Conservation (phyloP, 2,329 filamentous ascomycete genomes). For the Fusarium sulawesiense region DNA sequence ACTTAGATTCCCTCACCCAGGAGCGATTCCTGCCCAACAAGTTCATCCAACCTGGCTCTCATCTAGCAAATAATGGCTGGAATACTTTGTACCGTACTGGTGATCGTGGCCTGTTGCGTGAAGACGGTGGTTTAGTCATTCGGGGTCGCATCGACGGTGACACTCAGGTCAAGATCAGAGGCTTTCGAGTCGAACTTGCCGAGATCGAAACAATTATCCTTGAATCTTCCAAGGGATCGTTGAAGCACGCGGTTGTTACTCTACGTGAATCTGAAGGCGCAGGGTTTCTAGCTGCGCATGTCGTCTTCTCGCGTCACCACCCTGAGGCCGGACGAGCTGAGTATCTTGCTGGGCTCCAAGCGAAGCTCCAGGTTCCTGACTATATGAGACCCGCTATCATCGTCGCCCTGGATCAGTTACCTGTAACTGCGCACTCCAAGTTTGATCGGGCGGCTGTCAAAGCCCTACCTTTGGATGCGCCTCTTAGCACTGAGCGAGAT, state of each 20-base stretch:
- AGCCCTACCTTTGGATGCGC: background rate
- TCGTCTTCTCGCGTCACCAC: background rate
- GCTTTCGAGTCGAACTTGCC: constrained; percentile 58
- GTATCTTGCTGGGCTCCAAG: background rate
- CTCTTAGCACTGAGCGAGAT: background rate
- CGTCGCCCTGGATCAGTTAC: background rate
- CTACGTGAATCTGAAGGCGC: background rate
- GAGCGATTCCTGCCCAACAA: constrained; percentile 2
- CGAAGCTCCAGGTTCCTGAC: background rate
- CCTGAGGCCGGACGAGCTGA: background rate
- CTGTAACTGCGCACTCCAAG: background rate
- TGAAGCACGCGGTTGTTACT: background rate
- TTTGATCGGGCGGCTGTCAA: background rate
- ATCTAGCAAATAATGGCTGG: no score
- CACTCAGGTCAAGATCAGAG: constrained; percentile 59
- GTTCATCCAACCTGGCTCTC: background rate
- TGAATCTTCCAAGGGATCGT: background rate
- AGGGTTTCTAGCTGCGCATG: background rate
- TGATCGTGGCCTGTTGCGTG: constrained; percentile 35
- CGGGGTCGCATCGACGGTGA: constrained; percentile 55
- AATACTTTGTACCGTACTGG: constrained; percentile 27
- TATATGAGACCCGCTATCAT: background rate
- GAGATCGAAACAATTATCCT: constrained; percentile 47
- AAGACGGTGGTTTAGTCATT: constrained; percentile 51
- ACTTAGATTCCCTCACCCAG: background rate